Evolutionary conservation across 139 green algal species (phyloP).

Genomic region (Chlamydomonas schloesseri): DNA sequence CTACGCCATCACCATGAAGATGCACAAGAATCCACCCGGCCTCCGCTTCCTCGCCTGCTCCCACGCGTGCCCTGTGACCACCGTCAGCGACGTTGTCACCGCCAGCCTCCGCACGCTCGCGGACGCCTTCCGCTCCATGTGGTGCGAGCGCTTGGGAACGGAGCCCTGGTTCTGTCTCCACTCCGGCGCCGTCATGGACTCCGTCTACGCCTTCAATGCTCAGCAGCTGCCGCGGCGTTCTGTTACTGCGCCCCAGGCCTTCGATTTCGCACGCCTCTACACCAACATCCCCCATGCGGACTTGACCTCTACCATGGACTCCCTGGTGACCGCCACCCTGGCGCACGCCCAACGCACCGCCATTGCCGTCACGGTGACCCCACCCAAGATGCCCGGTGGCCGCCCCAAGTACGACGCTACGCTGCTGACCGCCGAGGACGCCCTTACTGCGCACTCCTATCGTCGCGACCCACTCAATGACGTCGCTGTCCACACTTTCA

Average conservation of each 20-base stretch:
- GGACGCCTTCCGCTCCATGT: background rate
- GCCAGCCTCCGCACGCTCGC: background rate
- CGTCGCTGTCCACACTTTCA: background rate
- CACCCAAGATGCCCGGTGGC: background rate
- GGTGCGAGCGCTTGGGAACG: background rate
- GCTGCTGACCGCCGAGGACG: background rate
- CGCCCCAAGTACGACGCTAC: background rate
- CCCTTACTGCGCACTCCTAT: too few species aligned
- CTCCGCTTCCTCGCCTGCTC: too few species aligned
- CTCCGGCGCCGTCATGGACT: background rate
- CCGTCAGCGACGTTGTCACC: background rate
- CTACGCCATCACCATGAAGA: too few species aligned
- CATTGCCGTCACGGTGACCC: background rate
- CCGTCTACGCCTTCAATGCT: background rate
- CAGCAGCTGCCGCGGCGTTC: too few species aligned
- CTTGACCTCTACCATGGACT: background rate
- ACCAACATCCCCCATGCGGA: background rate
- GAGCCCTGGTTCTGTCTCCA: background rate
- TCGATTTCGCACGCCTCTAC: background rate
- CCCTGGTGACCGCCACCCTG: background rate
- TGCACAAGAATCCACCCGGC: too few species aligned
- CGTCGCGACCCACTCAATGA: too few species aligned
- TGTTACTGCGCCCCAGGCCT: background rate
- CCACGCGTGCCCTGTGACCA: background rate
- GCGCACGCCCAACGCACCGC: background rate